phyloP scores from a whole-genome alignment of 1,139 yeast genomes.

The Kazachstania sp. region DNA sequence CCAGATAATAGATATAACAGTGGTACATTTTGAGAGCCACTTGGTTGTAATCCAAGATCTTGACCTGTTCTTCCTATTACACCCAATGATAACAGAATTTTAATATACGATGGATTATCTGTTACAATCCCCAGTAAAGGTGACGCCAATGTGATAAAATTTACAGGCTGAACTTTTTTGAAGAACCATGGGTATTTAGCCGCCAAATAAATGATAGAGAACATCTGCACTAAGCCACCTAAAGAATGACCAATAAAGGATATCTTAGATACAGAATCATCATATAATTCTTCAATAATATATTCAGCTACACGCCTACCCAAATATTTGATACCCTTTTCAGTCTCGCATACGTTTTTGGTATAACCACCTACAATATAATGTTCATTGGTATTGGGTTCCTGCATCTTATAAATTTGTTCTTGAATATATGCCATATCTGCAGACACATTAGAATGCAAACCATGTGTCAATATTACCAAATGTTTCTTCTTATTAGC shows the following conservation, averaged over 20 bases:
- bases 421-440: conserved; percentile 87
- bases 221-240: conserved; percentile 88
- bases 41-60: conserved; percentile 59
- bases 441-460: conserved; percentile 82
- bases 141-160: conserved; percentile 77
- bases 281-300: conserved; percentile 50
- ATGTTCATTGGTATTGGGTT: conserved; percentile 41
- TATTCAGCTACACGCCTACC: conserved; percentile 81
- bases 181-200: conserved; percentile 70
- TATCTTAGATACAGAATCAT: conserved; percentile 45
- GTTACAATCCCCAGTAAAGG: conserved; percentile 79
- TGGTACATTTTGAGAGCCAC: conserved; percentile 39
- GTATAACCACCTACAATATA: conserved; percentile 74
- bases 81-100: conserved; percentile 79
- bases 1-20: conserved; percentile 67
- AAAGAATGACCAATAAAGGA: conserved; percentile 90
- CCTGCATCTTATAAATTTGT: conserved; percentile 49
- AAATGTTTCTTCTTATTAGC: conserved; percentile 17
- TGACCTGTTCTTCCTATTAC: conserved; percentile 92
- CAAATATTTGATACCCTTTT: conserved; percentile 78
- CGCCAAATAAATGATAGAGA: conserved; percentile 77
- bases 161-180: conserved; percentile 57
- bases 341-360: conserved; percentile 85
- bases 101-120: conserved; percentile 85
- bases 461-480: conserved; percentile 65